phyloP scores from a whole-genome alignment of 1,284 basidiomycete species.

The Moesziomyces sp. region DNA sequence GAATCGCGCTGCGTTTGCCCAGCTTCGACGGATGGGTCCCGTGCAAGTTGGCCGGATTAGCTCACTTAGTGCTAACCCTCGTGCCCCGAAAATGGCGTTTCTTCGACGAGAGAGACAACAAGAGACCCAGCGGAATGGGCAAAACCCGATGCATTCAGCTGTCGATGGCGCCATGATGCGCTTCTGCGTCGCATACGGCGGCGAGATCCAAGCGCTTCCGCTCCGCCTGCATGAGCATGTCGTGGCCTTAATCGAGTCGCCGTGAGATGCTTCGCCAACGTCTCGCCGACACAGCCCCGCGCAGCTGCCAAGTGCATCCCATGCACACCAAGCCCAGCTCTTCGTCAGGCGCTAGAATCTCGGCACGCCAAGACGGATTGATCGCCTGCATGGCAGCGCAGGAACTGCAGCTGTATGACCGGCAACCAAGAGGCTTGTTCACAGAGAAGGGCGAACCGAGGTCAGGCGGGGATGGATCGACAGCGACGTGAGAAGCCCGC shows the following conservation, averaged over 20 bases:
- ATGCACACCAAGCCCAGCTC: slow-evolving; percentile 1
- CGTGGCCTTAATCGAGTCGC: slow-evolving; percentile 29
- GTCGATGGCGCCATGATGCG: background rate
- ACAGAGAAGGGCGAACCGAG: background rate
- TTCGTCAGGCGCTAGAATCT: background rate
- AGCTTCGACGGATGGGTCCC: slow-evolving; percentile 14
- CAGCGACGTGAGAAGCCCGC: background rate
- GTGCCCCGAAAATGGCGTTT: too few relatives aligned
- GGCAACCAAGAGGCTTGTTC: too few relatives aligned
- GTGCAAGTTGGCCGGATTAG: background rate
- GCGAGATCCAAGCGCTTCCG: background rate
- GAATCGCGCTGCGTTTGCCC: background rate
- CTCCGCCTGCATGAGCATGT: slow-evolving; percentile 13
- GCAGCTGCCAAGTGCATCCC: slow-evolving; percentile 11
- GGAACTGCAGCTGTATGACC: too few relatives aligned
- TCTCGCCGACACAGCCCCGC: slow-evolving; percentile 6
- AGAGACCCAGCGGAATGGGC: too few relatives aligned
- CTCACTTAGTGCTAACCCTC: background rate
- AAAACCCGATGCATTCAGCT: too few relatives aligned
- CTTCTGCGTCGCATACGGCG: slow-evolving; percentile 7
- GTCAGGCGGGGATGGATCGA: background rate
- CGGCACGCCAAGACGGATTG: too few relatives aligned
- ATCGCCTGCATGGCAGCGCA: too few relatives aligned
- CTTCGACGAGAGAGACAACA: background rate
- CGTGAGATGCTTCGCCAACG: slow-evolving; percentile 40